phyloP scores from a whole-genome alignment of 176 grass and related monocot genomes.

The Bolboschoenus planiculmis region DNA sequence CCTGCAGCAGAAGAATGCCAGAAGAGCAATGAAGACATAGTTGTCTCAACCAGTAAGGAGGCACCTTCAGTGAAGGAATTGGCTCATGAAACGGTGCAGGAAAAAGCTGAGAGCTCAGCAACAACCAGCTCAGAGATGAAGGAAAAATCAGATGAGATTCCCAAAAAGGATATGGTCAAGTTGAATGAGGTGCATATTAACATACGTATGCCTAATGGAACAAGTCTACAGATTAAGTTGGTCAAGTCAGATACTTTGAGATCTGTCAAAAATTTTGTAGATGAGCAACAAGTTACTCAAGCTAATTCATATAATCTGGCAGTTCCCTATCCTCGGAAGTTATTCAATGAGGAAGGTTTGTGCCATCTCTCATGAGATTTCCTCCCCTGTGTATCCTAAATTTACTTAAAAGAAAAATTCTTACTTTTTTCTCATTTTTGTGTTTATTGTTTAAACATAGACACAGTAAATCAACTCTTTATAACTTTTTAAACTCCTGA shows the following conservation, averaged over 20 bases:
- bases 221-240: constrained; percentile 71
- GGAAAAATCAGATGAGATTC: not conserved
- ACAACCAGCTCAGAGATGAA: not conserved
- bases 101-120: constrained; percentile 19
- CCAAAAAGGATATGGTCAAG: constrained; percentile 16
- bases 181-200: constrained; percentile 64
- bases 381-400: not conserved
- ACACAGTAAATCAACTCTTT: not conserved
- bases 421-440: not conserved
- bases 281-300: constrained; percentile 43
- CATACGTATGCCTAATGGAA: constrained; percentile 74
- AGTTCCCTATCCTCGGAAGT: constrained; percentile 79
- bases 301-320: constrained; percentile 62
- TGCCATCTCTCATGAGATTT: not conserved
- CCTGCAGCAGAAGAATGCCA: constrained; percentile 25
- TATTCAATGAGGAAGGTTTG: constrained; percentile 76
- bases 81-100: not conserved
- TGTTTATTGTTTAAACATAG: not conserved
- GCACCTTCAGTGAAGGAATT: not conserved
- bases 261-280: constrained; percentile 64
- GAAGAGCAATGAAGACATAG: constrained; percentile 27
- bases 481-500: not conserved
- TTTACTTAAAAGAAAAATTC: not conserved
- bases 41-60: constrained; percentile 28
- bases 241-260: constrained; percentile 54